Evolutionary conservation across 192 early-diverging fungal species (phyloP), one percentile per base, ranked within the genome.

Genomic region (Backusella parvicylindrica): DNA sequence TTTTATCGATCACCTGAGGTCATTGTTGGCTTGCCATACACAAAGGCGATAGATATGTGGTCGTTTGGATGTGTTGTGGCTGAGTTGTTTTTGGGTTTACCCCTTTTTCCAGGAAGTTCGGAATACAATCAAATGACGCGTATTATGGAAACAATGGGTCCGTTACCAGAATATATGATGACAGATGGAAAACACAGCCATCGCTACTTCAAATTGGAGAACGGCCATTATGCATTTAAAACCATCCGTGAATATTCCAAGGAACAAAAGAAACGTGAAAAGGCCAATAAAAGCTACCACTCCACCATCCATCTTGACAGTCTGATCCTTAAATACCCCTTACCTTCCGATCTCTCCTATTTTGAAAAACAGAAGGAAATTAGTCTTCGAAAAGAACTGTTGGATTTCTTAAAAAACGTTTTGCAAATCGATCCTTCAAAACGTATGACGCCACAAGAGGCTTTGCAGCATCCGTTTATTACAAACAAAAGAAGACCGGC

Each of bases 1-100:
- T 99, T 98, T 83, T 99, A 99, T 72, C 89, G 98, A 63, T 92
- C 92, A 21, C 97, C 97, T 7, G 98, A 99, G 82, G 94, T 99
- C 13, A 81, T 99, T 21, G 85, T 99, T 18, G 98, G 97, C 2
- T 79, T 97, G 35, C 92, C 95, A 67, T 96, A 97, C 79, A 94
- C 93, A 47, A 90, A 89, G 16, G 88, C 92, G 28, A 99, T 99
- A 60, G 98, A 99, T 76, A 97, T 99, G 91, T 99, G 98, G 98
- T 98, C 96, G 18, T 83, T 98, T 12, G 98, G 98, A 0, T 99
- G 98, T 79, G 97, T 99, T 81, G 95, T 95, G 3, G 96, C 94
- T 3, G 98, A 99, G 81, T 85, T 99, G 26, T 97, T 93, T 77
- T 81, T 97, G 2, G 98, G 98, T 5, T 83, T 97, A 7, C 98